These are phyloP conservation scores for Micromonas pusilla DNA, from an alignment of 139 green algal species.

Conservation along the genomic window DNA sequence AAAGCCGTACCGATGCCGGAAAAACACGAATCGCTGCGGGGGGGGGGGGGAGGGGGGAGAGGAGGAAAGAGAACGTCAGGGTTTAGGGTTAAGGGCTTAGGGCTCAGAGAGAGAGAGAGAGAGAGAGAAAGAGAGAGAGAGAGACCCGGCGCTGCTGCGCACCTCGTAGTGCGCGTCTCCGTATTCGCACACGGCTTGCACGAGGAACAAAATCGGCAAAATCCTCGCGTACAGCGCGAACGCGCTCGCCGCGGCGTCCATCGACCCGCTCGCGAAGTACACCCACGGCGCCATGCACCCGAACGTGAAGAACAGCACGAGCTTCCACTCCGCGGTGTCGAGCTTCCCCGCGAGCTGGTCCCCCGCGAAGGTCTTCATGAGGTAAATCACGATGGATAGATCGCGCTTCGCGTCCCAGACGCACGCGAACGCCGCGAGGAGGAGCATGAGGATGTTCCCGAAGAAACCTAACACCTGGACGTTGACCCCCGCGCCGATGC, in stretches of 20 bases:
- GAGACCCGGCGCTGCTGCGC: not conserved
- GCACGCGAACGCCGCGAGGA: not conserved
- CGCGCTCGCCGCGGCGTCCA: not conserved
- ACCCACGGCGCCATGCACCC: not conserved
- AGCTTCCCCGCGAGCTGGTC: constrained; percentile 27
- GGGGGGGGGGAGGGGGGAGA: no score
- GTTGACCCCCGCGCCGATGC: constrained; percentile 15
- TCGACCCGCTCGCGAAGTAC: not conserved
- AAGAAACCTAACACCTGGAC: not conserved
- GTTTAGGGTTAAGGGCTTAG: no score
- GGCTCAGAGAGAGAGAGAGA: no score
- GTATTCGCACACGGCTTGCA: constrained; percentile 15
- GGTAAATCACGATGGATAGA: not conserved
- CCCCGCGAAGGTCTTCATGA: constrained; percentile 12
- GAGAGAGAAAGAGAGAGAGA: no score
- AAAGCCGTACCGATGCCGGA: constrained; percentile 25
- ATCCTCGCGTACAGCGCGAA: constrained; percentile 10
- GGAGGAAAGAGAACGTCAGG: no score
- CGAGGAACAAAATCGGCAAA: not conserved
- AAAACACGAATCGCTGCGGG: constrained; percentile 7
- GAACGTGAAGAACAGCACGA: not conserved
- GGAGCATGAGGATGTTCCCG: not conserved
- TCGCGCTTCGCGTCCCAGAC: not conserved
- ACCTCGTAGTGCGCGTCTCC: constrained; percentile 6
- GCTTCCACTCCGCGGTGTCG: constrained; percentile 20